Evolutionary conservation across 2,329 filamentous ascomycete species (phyloP), one percentile per base, ranked within the genome.

Genomic region (Bretziella fagacearum): DNA sequence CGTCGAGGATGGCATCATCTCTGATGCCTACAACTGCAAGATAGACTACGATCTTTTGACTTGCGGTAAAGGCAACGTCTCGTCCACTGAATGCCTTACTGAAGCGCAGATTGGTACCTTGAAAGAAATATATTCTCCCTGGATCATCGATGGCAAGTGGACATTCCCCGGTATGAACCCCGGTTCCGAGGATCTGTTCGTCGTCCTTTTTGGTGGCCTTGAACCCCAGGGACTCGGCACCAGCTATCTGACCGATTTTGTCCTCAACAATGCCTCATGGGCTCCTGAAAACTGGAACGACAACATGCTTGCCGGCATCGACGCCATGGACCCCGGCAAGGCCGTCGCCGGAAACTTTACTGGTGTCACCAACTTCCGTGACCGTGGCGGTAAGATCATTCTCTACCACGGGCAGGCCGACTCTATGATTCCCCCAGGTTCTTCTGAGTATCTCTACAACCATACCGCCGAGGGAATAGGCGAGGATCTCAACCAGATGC

Each of bases 1-100:
- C 1, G 57, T 70, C 1, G 52, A 57, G 1, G 71, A 74, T 49
- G 63, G 62, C 13, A 70, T 74, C 48, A 60, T 74, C 35, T 67
- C 65, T 44, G 59, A 64, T 20, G 67, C 70, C 0, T 55, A 59
- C 5, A 56, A 58, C 6, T 75, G 71, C 54, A 54, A 62, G 46
- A 62, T 71, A 37, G 59, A 64, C 47, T 64, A 60, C n/a, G 58
- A 61, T 13, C 53, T 57, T 1, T 56, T 69, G 1, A 59, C 61
- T 15, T 70, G 68, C 52, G 54, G 54, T 17, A 44, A 30, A 2
- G 13, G n/a, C 8, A 53, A 53, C 1, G 53, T 53, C 29, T 53
- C 59, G 51, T 46, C 55, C 7, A 55, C 56, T 10, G 54, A 55
- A 2, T 71, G 68, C 50, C 56, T 72, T 17, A 70, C 57, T 1